Percentiles rank a stretch among this genome's conserved stretches.
phyloP scores from a whole-genome alignment of 768 basidiomycete genomes.

The Suillus clintonianus region DNA sequence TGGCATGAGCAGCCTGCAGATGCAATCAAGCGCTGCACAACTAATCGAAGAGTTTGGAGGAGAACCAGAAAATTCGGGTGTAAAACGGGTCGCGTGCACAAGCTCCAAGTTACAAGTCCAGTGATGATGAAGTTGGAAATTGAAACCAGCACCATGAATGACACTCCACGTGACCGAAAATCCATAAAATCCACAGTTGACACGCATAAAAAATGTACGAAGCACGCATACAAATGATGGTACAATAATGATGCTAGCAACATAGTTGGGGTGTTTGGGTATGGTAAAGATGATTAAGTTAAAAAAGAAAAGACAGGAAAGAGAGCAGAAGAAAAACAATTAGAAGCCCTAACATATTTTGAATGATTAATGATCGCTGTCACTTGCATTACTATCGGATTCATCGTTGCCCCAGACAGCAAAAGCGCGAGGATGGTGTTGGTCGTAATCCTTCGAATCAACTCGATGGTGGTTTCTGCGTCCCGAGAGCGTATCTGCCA shows the following conservation, averaged over 20 bases:
- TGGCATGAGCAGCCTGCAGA: background rate
- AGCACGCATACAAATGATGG: background rate
- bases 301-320: background rate
- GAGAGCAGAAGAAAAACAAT: background rate
- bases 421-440: conserved; percentile 56
- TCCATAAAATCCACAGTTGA: background rate
- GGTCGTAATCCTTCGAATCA: conserved; percentile 21
- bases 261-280: background rate
- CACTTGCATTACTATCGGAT: conserved; percentile 82
- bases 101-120: too few relatives aligned
- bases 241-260: background rate
- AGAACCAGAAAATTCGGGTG: background rate
- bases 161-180: background rate
- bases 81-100: too few relatives aligned
- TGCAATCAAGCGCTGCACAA: background rate
- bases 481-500: conserved; percentile 32
- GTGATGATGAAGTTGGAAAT: background rate
- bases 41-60: background rate
- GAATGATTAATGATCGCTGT: conserved; percentile 49
- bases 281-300: background rate
- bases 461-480: conserved; percentile 15
- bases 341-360: background rate
- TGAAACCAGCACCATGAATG: background rate
- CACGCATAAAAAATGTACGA: background rate
- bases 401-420: conserved; percentile 90